Percentiles rank a stretch among this genome's conserved stretches.
Conservation (phyloP, 495 filamentous ascomycete species). For the Apiosordaria backusii region DNA sequence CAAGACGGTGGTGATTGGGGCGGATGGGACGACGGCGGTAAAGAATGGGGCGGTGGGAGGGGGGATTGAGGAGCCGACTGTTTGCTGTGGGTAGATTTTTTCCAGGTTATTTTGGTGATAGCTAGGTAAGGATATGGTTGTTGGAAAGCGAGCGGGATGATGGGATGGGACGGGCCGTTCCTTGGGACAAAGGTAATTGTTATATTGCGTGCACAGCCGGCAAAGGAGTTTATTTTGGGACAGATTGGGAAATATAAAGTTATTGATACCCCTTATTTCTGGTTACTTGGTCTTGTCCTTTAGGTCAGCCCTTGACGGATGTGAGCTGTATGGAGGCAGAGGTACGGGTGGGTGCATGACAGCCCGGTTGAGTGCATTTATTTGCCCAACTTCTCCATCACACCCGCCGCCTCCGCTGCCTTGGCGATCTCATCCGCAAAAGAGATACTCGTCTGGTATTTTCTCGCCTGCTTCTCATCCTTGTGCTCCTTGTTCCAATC, state of each 20-base stretch:
- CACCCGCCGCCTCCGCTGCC: conserved; percentile 15
- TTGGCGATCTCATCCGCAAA: conserved; percentile 40
- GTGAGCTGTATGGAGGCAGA: neutral
- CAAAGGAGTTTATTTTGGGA: conserved; percentile 3
- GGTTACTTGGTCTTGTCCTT: too few relatives aligned
- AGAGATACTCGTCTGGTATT: conserved; percentile 39
- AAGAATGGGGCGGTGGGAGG: conserved; percentile 1
- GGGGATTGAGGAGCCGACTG: conserved; percentile 26
- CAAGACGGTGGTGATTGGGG: conserved; percentile 20
- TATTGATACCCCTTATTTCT: conserved; percentile 6
- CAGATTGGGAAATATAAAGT: neutral
- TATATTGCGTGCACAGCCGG: neutral
- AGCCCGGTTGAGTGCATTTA: neutral
- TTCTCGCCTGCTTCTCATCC: conserved; percentile 10
- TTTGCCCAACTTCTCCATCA: neutral
- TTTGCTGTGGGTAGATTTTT: conserved; percentile 26
- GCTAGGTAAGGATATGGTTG: neutral
- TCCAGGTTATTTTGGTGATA: neutral
- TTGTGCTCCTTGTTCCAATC: conserved; percentile 50
- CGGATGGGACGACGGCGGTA: neutral
- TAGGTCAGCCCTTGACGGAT: neutral
- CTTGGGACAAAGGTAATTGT: neutral
- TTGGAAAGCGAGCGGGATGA: neutral
- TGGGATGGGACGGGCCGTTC: neutral
- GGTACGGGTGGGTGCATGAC: too few relatives aligned